Evolutionary conservation across 805 yeast genomes (phyloP), one percentile per base, ranked within the genome.

Genomic region (Yamadazyma phyllophila): DNA sequence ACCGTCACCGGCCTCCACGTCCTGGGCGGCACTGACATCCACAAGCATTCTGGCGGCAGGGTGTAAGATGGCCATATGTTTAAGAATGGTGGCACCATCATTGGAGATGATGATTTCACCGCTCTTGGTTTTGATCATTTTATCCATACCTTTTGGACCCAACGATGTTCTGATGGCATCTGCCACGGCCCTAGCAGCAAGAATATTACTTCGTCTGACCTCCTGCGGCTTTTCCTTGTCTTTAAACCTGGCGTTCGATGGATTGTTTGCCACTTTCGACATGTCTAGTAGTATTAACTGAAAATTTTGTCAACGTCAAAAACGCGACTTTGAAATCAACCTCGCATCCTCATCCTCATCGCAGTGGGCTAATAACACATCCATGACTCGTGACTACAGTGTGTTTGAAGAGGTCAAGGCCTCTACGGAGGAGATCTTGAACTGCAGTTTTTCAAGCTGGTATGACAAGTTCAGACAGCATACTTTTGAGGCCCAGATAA

Each of bases 81-180:
- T 83, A 56, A 92, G 74, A 56, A 94, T 94, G 2, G 99, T 94
- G 67, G 95, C 98, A 29, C 99, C 99, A 69, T 94, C 99, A 66
- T 94, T 94, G 52, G 98, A 90, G 56, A 94, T 91, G 60, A 91
- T 85, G 57, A 92, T 87, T 61, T 94, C 90, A 33, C 98, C 98
- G 47, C 78, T 80, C 41, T 91, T 85, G 14, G 98, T 91, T 69
- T 89, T 89, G 71, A 88, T 89, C 98, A 94, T 92, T 74, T 94
- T 94, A 67, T 94, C 99, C 99, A 94, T 94, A 50, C 99, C 99
- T 67, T 90, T 92, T 46, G 99, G 99, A 15, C 99, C 99, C 48
- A 94, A 73, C 12, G 98, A 85, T 5, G 97, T 91, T 66, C 97
- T 80, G 58, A 90, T 88, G 39, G 97, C 97, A 66, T 90, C 97